A percentile compares a stretch with the other conserved stretches of the same genome.
These are phyloP conservation scores for Hypoxylon sp. DNA, from an alignment of 2,329 filamentous ascomycete species.

Conservation along the genomic window DNA sequence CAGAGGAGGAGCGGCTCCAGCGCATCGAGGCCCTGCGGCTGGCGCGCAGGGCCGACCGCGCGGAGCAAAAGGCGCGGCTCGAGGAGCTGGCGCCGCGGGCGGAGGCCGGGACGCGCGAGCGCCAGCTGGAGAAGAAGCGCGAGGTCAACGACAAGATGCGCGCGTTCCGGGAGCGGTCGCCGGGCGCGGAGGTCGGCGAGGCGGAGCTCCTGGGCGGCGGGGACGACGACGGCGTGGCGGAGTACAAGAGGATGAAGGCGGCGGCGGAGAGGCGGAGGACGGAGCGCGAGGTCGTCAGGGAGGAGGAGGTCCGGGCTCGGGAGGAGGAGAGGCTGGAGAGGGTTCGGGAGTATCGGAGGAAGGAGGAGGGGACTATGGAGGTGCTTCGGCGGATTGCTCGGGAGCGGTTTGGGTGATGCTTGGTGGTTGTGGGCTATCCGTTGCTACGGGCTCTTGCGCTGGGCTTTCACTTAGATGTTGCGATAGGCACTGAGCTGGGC, in stretches of 20 bases:
- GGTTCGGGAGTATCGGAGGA: conserved; percentile 74
- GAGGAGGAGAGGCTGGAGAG: conserved; percentile 84
- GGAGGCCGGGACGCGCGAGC: conserved; percentile 84
- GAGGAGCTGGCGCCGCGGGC: conserved; percentile 88
- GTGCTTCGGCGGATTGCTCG: conserved; percentile 84
- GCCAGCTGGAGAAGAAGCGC: conserved; percentile 86
- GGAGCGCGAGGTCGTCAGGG: conserved; percentile 83
- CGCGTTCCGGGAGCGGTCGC: conserved; percentile 77
- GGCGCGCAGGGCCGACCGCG: conserved; percentile 73
- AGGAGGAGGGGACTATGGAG: conserved; percentile 87
- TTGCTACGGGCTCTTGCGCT: too few relatives aligned
- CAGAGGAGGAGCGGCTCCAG: conserved; percentile 62
- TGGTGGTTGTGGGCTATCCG: background rate
- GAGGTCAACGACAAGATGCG: conserved; percentile 79
- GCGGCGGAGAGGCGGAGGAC: conserved; percentile 80
- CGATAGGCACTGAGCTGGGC: background rate
- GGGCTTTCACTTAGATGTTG: background rate
- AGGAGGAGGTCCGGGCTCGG: conserved; percentile 82
- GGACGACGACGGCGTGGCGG: conserved; percentile 67
- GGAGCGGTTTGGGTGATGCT: conserved; percentile 75
- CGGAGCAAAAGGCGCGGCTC: conserved; percentile 75
- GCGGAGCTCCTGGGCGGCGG: conserved; percentile 80
- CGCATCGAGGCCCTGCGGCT: conserved; percentile 66
- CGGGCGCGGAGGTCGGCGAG: conserved; percentile 73
- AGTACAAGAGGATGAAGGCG: conserved; percentile 76